Evolutionary conservation across 495 filamentous ascomycete species (phyloP).

Genomic region (Xylaria grammica): DNA sequence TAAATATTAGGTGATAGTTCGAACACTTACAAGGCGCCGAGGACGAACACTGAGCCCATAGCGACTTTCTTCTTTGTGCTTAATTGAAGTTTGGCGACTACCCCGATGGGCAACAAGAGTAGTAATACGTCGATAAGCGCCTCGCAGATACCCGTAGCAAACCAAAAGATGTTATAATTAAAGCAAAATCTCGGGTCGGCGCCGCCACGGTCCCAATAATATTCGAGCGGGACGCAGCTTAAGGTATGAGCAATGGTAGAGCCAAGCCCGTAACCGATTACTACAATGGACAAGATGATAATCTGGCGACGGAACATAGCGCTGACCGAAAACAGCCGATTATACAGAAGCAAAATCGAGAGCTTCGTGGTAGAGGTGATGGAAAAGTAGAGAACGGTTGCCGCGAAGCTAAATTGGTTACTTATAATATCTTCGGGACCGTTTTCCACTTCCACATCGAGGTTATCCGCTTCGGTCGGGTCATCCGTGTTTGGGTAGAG

Average conservation of each 20-base stretch:
- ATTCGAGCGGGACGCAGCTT: constrained; percentile 24
- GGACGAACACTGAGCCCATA: too few relatives aligned
- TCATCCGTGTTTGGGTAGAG: too few relatives aligned
- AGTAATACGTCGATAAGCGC: constrained; percentile 19
- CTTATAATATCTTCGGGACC: constrained; percentile 4
- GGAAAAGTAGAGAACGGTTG: constrained; percentile 19
- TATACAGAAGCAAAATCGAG: constrained; percentile 24
- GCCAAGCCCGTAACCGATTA: constrained; percentile 21
- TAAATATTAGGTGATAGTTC: neutral
- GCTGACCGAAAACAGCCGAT: constrained; percentile 18
- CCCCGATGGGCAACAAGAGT: constrained; percentile 16
- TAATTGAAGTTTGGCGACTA: constrained; percentile 8
- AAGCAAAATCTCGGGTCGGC: constrained; percentile 25
- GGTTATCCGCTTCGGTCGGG: too few relatives aligned
- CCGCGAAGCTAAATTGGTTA: constrained; percentile 15
- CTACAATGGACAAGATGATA: neutral
- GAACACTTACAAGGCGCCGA: neutral
- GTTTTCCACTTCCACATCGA: too few relatives aligned
- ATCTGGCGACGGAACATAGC: constrained; percentile 8
- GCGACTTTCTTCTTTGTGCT: too few relatives aligned
- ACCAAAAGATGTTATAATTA: constrained; percentile 21
- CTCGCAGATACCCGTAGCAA: constrained; percentile 17
- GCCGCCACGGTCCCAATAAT: constrained; percentile 13
- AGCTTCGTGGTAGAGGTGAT: constrained; percentile 22
- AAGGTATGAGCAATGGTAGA: constrained; percentile 17